Percentiles rank a stretch among this genome's conserved stretches.
These are phyloP conservation scores for Alnus glutinosa DNA, from an alignment of 306 rosid genomes.

Conservation along the genomic window DNA sequence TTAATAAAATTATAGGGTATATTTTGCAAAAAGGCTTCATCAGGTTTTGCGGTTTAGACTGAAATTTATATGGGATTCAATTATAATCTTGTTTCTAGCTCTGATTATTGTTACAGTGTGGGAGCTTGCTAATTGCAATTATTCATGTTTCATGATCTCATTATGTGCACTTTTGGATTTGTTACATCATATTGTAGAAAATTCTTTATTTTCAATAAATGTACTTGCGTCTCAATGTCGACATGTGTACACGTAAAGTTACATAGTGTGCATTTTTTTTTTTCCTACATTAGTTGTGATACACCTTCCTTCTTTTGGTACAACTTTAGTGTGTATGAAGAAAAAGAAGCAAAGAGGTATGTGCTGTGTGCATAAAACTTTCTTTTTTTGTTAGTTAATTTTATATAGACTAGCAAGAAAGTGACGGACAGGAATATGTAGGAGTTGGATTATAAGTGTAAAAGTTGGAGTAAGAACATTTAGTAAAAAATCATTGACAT, in stretches of 20 bases:
- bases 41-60: constrained; percentile 11
- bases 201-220: not conserved
- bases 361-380: not conserved
- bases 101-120: not conserved
- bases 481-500: not conserved
- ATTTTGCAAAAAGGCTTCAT: constrained; percentile 2
- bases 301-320: not conserved
- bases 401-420: not conserved
- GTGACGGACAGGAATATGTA: not conserved
- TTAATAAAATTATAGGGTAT: not conserved
- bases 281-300: not conserved
- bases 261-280: not conserved
- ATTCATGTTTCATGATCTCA: not conserved
- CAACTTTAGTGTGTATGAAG: not conserved
- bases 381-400: no score
- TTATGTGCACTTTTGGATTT: not conserved
- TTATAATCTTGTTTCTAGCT: not conserved
- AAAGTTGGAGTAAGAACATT: no score
- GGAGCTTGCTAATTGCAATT: not conserved
- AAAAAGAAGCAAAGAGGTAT: not conserved
- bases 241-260: not conserved
- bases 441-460: not conserved
- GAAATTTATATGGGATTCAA: not conserved
- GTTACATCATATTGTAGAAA: not conserved
- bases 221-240: not conserved